Evolutionary conservation across 140 eudicot species (phyloP).

Genomic region (Stevia rebaudiana): DNA sequence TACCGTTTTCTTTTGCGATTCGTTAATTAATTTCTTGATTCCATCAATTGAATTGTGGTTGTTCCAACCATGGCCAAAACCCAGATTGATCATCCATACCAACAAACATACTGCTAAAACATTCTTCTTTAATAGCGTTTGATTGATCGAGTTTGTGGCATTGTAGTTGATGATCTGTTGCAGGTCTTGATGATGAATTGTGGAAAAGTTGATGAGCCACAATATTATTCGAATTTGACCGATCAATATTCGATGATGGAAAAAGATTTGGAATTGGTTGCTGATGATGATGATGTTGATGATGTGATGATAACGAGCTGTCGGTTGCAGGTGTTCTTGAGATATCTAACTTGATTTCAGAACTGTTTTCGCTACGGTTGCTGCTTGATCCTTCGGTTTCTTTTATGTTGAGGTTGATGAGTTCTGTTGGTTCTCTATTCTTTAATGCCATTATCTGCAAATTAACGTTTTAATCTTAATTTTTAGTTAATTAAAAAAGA

Average conservation of each 20-base stretch:
- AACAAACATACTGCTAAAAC: slow-evolving; percentile 69
- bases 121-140: slow-evolving; percentile 64
- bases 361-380: slow-evolving; percentile 89
- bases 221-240: slow-evolving; percentile 33
- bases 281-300: slow-evolving; percentile 31
- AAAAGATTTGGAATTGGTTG: slow-evolving; percentile 37
- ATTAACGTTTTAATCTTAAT: neutral
- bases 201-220: slow-evolving; percentile 57
- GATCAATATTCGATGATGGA: slow-evolving; percentile 35
- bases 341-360: slow-evolving; percentile 66
- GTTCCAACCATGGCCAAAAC: slow-evolving; percentile 98
- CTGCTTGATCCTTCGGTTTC: slow-evolving; percentile 93
- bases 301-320: slow-evolving; percentile 57
- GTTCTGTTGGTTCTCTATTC: slow-evolving; percentile 74
- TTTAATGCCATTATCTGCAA: slow-evolving; percentile 75
- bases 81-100: slow-evolving; percentile 90
- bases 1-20: neutral
- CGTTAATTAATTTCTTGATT: neutral
- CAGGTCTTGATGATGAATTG: slow-evolving; percentile 43
- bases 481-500: slow-evolving; percentile 15
- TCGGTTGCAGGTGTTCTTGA: slow-evolving; percentile 64
- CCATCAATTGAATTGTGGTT: slow-evolving; percentile 66
- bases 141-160: slow-evolving; percentile 46
- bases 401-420: slow-evolving; percentile 80
- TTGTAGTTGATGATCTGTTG: slow-evolving; percentile 32